phyloP scores from a whole-genome alignment of 805 yeast species.

The Metschnikowia vanudenii region DNA sequence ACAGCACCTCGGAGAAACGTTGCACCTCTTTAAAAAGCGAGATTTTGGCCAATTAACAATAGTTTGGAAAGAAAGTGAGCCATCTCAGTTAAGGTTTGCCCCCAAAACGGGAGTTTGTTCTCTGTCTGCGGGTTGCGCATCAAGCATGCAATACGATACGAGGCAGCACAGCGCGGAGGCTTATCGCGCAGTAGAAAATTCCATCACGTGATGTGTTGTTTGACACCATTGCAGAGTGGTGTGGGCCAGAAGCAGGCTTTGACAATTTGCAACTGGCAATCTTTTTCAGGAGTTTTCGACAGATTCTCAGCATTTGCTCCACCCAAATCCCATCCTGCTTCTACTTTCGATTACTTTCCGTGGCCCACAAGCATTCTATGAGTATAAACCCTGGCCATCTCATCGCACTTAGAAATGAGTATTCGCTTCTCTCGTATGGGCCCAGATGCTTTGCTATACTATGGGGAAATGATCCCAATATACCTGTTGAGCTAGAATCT shows the following conservation, averaged over 20 bases:
- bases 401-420: conserved; percentile 8
- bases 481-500: background rate
- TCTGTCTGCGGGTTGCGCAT: conserved; percentile 2
- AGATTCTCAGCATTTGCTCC: background rate
- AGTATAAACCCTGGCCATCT: conserved; percentile 2
- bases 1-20: too few relatives aligned
- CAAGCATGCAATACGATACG: background rate
- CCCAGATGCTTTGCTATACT: conserved; percentile 13
- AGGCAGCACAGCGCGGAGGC: too few relatives aligned
- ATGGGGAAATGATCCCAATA: background rate
- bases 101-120: too few relatives aligned
- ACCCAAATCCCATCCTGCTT: background rate
- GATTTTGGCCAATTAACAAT: too few relatives aligned
- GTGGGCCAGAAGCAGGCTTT: too few relatives aligned
- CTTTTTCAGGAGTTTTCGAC: background rate
- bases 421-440: conserved; percentile 9
- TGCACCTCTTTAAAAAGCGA: too few relatives aligned
- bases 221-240: too few relatives aligned
- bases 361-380: background rate
- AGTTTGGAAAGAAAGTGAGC: too few relatives aligned
- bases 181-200: conserved; percentile 5
- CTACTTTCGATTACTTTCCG: background rate
- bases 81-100: too few relatives aligned
- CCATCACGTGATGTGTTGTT: too few relatives aligned
- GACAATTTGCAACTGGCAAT: background rate